These are phyloP conservation scores for Cubamyces lactineus DNA, from an alignment of 768 basidiomycete genomes.

Conservation along the genomic window DNA sequence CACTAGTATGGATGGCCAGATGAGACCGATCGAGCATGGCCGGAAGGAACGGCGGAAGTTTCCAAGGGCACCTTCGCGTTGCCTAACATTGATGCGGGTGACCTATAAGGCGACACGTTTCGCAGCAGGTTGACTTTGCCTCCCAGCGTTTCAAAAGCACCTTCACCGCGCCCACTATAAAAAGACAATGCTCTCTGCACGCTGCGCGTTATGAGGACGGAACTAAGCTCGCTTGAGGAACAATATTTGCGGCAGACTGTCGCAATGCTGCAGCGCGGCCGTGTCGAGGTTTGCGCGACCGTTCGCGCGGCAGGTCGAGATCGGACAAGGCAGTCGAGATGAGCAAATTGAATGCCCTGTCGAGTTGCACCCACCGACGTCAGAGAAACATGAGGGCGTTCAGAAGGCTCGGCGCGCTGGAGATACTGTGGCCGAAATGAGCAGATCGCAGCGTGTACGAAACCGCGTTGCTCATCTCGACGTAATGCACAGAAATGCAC, in stretches of 20 bases:
- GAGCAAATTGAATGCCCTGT: neutral
- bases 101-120: neutral
- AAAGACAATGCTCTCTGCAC: neutral
- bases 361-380: neutral
- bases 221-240: slow-evolving; percentile 7
- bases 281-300: neutral
- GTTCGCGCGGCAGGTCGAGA: slow-evolving; percentile 8
- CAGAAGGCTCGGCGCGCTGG: slow-evolving; percentile 5
- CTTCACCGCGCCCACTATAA: neutral
- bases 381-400: slow-evolving; percentile 18
- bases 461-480: slow-evolving; percentile 3
- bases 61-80: neutral
- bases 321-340: slow-evolving; percentile 13
- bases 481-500: slow-evolving; percentile 4
- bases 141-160: neutral
- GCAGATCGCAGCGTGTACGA: slow-evolving; percentile 1
- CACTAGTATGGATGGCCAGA: slow-evolving; percentile 1
- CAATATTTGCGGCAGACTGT: neutral
- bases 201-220: neutral
- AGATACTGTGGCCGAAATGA: slow-evolving; percentile 16
- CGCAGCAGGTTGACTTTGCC: neutral
- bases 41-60: slow-evolving; percentile 3
- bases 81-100: neutral
- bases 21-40: neutral
- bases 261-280: neutral